These are phyloP conservation scores for Chondrus crispus DNA, from an alignment of 23 red algal genomes.

Conservation along the genomic window DNA sequence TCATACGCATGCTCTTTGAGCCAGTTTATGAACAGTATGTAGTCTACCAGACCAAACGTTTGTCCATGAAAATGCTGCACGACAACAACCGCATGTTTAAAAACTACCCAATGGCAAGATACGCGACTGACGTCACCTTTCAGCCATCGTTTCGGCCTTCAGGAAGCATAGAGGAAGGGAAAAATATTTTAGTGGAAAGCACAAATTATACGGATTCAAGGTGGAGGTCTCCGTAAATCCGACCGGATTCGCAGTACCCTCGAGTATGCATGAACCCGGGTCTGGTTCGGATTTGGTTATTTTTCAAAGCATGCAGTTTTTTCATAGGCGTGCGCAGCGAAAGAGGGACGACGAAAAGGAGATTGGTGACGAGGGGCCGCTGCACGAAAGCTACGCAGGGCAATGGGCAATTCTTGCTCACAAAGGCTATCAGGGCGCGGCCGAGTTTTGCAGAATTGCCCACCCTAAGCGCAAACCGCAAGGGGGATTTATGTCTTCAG, in stretches of 20 bases:
- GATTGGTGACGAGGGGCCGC: background rate
- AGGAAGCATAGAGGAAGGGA: background rate
- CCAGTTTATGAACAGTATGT: background rate
- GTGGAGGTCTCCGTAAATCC: background rate
- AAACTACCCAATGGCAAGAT: background rate
- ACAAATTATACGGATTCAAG: background rate
- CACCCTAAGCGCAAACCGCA: background rate
- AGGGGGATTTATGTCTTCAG: background rate
- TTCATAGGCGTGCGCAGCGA: background rate
- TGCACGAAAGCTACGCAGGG: background rate
- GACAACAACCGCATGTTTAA: background rate
- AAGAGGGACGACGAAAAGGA: background rate
- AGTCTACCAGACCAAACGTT: background rate
- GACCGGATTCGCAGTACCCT: background rate
- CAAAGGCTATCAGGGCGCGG: background rate
- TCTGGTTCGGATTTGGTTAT: slow-evolving; percentile 11
- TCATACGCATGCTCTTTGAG: background rate
- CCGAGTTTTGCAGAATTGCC: background rate
- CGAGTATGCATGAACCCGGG: background rate
- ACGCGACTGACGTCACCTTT: background rate
- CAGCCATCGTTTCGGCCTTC: background rate
- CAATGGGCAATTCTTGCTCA: background rate
- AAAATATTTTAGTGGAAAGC: background rate
- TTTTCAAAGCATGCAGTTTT: background rate
- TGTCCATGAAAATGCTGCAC: background rate